A percentile compares a stretch with the other conserved stretches of the same genome.
Evolutionary conservation across 2,329 filamentous ascomycete species (phyloP).

Genomic region (Paracamarosporium sp.): DNA sequence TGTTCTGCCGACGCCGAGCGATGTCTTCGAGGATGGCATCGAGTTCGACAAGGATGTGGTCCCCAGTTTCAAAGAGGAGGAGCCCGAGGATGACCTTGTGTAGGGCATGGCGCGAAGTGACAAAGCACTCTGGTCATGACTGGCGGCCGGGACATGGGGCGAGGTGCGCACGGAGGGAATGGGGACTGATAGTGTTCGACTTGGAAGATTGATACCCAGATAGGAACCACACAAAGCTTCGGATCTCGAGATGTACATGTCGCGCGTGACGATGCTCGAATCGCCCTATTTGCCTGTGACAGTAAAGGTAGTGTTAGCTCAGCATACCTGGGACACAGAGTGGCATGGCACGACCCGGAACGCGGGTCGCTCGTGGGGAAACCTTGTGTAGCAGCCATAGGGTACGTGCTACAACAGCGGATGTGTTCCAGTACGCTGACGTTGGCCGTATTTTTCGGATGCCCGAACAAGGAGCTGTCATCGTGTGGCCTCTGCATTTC

Average conservation of each 20-base stretch:
- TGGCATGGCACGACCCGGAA: no score
- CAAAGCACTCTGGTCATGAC: neutral
- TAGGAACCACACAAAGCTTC: neutral
- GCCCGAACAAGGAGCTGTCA: neutral
- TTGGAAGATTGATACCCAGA: neutral
- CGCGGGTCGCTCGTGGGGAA: no score
- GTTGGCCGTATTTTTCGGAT: no score
- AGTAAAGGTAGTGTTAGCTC: no score
- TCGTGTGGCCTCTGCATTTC: neutral
- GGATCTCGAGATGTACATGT: neutral
- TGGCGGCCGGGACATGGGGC: neutral
- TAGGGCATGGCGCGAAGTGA: neutral
- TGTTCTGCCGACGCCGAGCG: constrained; percentile 4
- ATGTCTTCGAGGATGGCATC: neutral
- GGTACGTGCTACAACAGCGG: no score
- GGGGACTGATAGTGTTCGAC: neutral
- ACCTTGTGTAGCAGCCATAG: no score
- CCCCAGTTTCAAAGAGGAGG: neutral
- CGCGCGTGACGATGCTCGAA: neutral
- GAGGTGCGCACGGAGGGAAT: neutral
- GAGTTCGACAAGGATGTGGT: neutral
- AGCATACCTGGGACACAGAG: no score
- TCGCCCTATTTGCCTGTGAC: neutral
- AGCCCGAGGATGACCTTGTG: neutral
- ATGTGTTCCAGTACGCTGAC: no score